phyloP scores from a whole-genome alignment of 495 filamentous ascomycete species.

The Aspergillus biplanus region DNA sequence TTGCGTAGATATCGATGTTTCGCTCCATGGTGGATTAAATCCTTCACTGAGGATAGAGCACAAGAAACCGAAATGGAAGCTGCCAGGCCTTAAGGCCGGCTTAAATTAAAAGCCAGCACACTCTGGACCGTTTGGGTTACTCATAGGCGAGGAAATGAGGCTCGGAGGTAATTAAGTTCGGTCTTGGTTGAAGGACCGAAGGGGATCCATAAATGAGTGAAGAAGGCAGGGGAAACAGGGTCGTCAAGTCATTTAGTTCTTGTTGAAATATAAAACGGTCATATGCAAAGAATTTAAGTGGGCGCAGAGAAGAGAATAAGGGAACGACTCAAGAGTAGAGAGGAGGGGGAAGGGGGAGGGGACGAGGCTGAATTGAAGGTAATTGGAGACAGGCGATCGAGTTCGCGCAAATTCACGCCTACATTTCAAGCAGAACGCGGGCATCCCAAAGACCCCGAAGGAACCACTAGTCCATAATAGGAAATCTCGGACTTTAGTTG shows the following conservation, averaged over 20 bases:
- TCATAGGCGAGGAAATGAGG: conserved; percentile 56
- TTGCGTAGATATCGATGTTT: conserved; percentile 62
- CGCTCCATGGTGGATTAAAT: conserved; percentile 47
- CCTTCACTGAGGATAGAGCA: conserved; percentile 32
- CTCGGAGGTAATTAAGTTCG: conserved; percentile 42
- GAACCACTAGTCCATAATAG: conserved; percentile 42
- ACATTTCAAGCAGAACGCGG: conserved; percentile 39
- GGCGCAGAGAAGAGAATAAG: conserved; percentile 39
- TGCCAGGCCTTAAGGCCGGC: conserved; percentile 53
- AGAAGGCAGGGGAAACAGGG: conserved; percentile 19
- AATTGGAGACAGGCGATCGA: conserved; percentile 59
- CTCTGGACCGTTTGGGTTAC: conserved; percentile 27
- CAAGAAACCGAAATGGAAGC: conserved; percentile 26
- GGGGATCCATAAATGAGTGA: conserved; percentile 36
- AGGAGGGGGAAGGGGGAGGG: conserved; percentile 34
- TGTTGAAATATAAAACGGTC: neutral
- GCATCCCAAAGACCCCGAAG: conserved; percentile 52
- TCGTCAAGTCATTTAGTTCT: conserved; percentile 45
- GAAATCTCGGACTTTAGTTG: conserved; percentile 36
- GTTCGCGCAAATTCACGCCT: conserved; percentile 42
- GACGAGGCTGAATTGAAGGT: conserved; percentile 30
- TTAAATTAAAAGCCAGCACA: conserved; percentile 36
- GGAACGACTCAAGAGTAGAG: conserved; percentile 37
- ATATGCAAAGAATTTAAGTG: conserved; percentile 65
- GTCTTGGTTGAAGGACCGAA: conserved; percentile 56